Evolutionary conservation across 352 stramenopile species (phyloP), one percentile per base, ranked within the genome.

Genomic region (Phytophthora fragariae): DNA sequence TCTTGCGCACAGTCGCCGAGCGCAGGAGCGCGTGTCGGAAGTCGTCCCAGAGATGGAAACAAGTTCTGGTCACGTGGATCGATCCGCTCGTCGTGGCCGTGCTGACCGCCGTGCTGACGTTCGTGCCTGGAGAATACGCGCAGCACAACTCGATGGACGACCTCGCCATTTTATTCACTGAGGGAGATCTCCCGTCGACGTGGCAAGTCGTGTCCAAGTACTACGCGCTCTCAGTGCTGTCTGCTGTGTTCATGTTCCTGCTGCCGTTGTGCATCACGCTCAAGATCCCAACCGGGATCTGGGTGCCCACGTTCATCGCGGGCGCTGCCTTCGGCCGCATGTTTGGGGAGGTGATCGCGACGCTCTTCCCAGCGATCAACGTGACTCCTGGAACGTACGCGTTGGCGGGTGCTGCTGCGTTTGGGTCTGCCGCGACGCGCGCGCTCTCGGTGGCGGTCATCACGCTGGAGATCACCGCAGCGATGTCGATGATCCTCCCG

Each of bases 391-490:
- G 88, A 1, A 85, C 82, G 3, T 97, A 96, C 63, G 86, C 92
- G 14, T 78, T 97, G 31, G 90, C 83, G 21, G 90, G 92, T 1
- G 92, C 87, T 49, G 88, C 91, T 1, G 86, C 88, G 5, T 94
- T 94, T 46, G 80, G 87, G 1, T 83, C 74, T 3, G 87, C 84
- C 15, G 84, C 86, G 3, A 97, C 92, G 10, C 79, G 90, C 11
- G 91, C 92, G 2, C 76, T 97, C 1, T 96, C 88, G 3, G 88
- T 92, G 11, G 90, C 89, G 1, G 91, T 97, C 46, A 97, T 97
- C 68, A 92, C 90, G 2, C 73, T 97, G 39, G 91, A 97, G 70
- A 90, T 97, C 67, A 97, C 91, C 24, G 77, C 89, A 12, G 81
- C 88, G 35, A 95, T 97, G 79, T 80, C 82, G 6, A 75, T 96